Conservation (phyloP, 768 basidiomycete genomes). For the Hygrophoropsis aurantiaca region DNA sequence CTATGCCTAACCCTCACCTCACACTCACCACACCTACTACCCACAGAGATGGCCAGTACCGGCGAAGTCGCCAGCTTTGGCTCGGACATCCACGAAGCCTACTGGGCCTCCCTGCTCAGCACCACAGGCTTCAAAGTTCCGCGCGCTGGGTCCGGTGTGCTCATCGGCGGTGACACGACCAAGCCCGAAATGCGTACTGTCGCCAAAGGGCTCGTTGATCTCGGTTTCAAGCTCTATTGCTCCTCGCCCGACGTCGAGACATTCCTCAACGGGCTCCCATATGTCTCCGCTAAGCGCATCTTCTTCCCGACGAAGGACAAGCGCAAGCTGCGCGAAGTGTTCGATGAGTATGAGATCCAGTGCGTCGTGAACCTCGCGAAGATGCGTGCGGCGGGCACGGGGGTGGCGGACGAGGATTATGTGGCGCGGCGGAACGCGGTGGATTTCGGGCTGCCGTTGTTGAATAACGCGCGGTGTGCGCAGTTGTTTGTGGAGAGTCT, state of each 20-base stretch:
- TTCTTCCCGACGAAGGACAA: conserved; percentile 98
- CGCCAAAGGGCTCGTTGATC: conserved; percentile 74
- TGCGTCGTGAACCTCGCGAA: conserved; percentile 92
- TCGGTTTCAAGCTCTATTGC: conserved; percentile 96
- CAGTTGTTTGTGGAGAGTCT: conserved; percentile 89
- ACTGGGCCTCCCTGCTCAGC: conserved; percentile 92
- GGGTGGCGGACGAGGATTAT: conserved; percentile 85
- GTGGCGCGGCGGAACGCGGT: conserved; percentile 96
- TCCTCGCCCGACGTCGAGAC: conserved; percentile 78
- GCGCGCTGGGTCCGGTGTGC: conserved; percentile 76
- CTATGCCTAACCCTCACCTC: background rate
- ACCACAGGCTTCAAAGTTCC: conserved; percentile 97
- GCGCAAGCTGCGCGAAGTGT: conserved; percentile 89
- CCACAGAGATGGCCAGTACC: conserved; percentile 95
- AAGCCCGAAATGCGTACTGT: conserved; percentile 86
- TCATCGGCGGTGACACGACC: conserved; percentile 87
- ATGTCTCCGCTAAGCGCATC: conserved; percentile 83
- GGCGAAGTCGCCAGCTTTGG: conserved; percentile 98
- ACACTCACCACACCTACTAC: conserved; percentile 1
- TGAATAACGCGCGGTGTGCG: conserved; percentile 90
- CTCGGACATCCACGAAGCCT: conserved; percentile 90
- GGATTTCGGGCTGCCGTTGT: conserved; percentile 89
- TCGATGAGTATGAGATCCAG: conserved; percentile 92
- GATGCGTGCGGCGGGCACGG: conserved; percentile 65
- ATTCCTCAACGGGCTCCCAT: conserved; percentile 74